Percentiles rank a stretch among this genome's conserved stretches.
Conservation (phyloP, 345 rosid species). For the Jatropha curcas region DNA sequence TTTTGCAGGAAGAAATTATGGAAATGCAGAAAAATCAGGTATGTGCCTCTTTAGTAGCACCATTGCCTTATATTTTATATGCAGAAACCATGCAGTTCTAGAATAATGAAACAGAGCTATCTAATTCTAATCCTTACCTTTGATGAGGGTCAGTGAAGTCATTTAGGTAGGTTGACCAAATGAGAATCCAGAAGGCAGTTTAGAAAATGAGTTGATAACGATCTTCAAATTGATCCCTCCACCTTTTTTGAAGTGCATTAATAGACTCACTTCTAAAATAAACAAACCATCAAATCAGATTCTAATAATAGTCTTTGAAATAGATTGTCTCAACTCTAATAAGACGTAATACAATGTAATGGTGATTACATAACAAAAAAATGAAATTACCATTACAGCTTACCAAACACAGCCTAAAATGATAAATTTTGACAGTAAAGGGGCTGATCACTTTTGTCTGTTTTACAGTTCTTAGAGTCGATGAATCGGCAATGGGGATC, state of each 20-base stretch:
- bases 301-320: neutral
- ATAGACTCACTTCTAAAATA: neutral
- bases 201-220: neutral
- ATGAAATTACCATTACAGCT: no score
- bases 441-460: neutral
- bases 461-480: slow-evolving; percentile 39
- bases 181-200: neutral
- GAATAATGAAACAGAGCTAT: neutral
- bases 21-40: slow-evolving; percentile 68
- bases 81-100: slow-evolving; percentile 1
- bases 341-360: no score
- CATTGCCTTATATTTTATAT: neutral
- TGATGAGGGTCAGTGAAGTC: neutral
- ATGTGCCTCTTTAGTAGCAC: slow-evolving; percentile 12
- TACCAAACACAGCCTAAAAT: no score
- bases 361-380: no score
- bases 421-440: neutral
- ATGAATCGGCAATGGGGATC: slow-evolving; percentile 35
- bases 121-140: no score
- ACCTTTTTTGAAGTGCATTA: neutral
- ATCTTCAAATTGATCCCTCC: neutral
- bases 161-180: neutral
- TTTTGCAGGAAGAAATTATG: slow-evolving; percentile 57
- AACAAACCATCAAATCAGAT: neutral
- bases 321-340: neutral